phyloP scores from a whole-genome alignment of 1,284 basidiomycete species.

The Fomitiporia mediterranea region DNA sequence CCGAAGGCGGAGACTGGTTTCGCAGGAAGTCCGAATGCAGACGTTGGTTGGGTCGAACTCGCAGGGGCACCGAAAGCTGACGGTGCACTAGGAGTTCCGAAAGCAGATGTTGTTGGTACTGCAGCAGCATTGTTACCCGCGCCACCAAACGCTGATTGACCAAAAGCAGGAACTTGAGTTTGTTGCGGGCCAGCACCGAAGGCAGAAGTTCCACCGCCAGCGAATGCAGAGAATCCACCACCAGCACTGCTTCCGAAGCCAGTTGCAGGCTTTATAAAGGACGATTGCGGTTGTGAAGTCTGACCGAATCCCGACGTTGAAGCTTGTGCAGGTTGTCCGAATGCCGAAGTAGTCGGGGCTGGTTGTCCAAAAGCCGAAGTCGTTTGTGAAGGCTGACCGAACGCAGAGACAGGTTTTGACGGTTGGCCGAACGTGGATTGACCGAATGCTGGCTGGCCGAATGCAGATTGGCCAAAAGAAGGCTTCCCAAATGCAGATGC shows the following conservation, averaged over 20 bases:
- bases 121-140: slow-evolving; percentile 4
- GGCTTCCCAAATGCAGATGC: slow-evolving; percentile 31
- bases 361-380: slow-evolving; percentile 35
- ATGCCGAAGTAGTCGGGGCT: slow-evolving; percentile 27
- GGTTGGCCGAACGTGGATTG: slow-evolving; percentile 34
- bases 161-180: slow-evolving; percentile 28
- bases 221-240: slow-evolving; percentile 32
- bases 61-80: slow-evolving; percentile 24
- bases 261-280: slow-evolving; percentile 32
- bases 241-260: slow-evolving; percentile 29
- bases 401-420: slow-evolving; percentile 26
- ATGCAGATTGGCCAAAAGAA: slow-evolving; percentile 29
- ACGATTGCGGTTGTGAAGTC: slow-evolving; percentile 26
- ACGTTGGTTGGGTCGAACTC: slow-evolving; percentile 6
- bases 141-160: slow-evolving; percentile 29
- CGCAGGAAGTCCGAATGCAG: slow-evolving; percentile 27
- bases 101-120: slow-evolving; percentile 36
- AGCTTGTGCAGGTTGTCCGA: slow-evolving; percentile 25
- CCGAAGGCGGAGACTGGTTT: slow-evolving; percentile 30
- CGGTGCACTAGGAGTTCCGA: slow-evolving; percentile 24
- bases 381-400: slow-evolving; percentile 33
- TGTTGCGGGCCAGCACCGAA: slow-evolving; percentile 29
- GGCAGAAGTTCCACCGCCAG: slow-evolving; percentile 29
- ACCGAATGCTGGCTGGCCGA: slow-evolving; percentile 34
- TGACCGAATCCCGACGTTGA: slow-evolving; percentile 32